These are phyloP conservation scores for Schizosaccharomyces cryophilus DNA, from an alignment of 805 yeast species.

Conservation along the genomic window DNA sequence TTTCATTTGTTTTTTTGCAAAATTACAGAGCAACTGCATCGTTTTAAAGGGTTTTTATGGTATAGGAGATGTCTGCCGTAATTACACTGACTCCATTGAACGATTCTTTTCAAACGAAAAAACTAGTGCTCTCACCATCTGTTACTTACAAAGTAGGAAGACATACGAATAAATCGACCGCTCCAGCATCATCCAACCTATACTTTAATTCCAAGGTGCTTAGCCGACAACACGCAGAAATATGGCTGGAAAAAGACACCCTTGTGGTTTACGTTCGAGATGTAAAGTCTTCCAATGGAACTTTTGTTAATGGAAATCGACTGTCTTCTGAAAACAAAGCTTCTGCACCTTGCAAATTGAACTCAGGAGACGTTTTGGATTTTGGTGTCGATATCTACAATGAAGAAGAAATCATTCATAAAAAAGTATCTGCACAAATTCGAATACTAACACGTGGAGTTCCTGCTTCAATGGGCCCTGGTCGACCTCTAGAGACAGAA, in stretches of 20 bases:
- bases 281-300: slow-evolving; percentile 80
- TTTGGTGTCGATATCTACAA: slow-evolving; percentile 62
- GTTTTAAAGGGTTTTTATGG: background rate
- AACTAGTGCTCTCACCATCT: slow-evolving; percentile 60
- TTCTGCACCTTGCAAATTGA: slow-evolving; percentile 29
- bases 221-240: slow-evolving; percentile 79
- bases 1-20: too few species aligned
- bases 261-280: slow-evolving; percentile 55
- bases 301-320: slow-evolving; percentile 60
- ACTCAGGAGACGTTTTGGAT: slow-evolving; percentile 69
- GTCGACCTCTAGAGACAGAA: background rate
- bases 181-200: slow-evolving; percentile 52
- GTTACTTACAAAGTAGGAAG: slow-evolving; percentile 72
- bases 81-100: slow-evolving; percentile 39
- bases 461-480: background rate
- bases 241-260: slow-evolving; percentile 39
- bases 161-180: slow-evolving; percentile 34
- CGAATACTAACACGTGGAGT: background rate
- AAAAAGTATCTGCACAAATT: slow-evolving; percentile 47
- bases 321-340: slow-evolving; percentile 34
- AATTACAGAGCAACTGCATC: too few species aligned
- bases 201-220: slow-evolving; percentile 83
- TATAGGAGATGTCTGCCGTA: slow-evolving; percentile 3
- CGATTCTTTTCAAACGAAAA: slow-evolving; percentile 59
- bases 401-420: slow-evolving; percentile 38